Evolutionary conservation across 345 rosid genomes (phyloP).

Genomic region (Pistacia atlantica): DNA sequence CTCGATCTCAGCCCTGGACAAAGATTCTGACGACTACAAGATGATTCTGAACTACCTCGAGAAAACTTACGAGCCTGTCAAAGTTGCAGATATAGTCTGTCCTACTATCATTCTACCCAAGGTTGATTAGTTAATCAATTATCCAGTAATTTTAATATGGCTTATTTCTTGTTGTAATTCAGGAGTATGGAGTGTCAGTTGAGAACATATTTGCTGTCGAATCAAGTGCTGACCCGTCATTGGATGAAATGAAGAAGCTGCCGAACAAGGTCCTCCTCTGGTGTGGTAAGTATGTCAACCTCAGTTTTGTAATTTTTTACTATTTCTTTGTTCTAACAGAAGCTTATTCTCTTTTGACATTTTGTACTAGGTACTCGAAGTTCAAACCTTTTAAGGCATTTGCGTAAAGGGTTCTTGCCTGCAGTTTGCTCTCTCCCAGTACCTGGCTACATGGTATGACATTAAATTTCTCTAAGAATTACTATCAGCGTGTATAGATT

Average conservation of each 20-base stretch:
- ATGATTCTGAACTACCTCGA: slow-evolving; percentile 67
- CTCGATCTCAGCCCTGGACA: slow-evolving; percentile 51
- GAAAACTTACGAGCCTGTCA: slow-evolving; percentile 74
- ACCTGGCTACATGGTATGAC: slow-evolving; percentile 74
- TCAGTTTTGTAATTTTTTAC: no score
- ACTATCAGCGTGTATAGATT: not conserved
- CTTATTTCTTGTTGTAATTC: slow-evolving; percentile 8
- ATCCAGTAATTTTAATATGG: not conserved
- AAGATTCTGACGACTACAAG: slow-evolving; percentile 73
- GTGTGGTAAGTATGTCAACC: slow-evolving; percentile 58
- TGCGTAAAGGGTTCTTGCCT: slow-evolving; percentile 74
- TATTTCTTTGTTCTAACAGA: not conserved
- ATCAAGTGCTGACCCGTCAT: slow-evolving; percentile 50
- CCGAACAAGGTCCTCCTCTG: slow-evolving; percentile 75
- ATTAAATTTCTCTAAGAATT: no score
- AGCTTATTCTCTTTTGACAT: not conserved
- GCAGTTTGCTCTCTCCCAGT: slow-evolving; percentile 71
- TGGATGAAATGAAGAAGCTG: slow-evolving; percentile 63
- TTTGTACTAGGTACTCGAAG: slow-evolving; percentile 48
- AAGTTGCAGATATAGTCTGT: slow-evolving; percentile 66
- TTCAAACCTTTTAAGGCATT: slow-evolving; percentile 64
- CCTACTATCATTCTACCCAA: not conserved
- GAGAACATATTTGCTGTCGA: slow-evolving; percentile 64
- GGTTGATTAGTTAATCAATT: not conserved
- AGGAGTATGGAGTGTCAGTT: slow-evolving; percentile 69